Conservation (phyloP, 257 asterid genomes). For the Avicennia marina region DNA sequence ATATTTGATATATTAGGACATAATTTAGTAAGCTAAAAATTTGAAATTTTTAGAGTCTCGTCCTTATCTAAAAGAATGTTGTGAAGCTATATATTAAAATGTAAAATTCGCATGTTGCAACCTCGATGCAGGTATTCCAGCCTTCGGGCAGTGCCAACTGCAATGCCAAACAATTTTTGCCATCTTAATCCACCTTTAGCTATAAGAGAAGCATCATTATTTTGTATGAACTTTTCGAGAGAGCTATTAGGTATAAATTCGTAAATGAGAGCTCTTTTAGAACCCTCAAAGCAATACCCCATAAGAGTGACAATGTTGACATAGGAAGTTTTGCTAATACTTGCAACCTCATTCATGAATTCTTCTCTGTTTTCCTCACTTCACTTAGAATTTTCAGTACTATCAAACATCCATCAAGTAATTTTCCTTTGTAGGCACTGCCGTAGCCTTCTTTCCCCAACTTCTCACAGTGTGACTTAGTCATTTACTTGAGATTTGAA, state of each 20-base stretch:
- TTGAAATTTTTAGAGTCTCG: constrained; percentile 32
- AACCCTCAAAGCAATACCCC: constrained; percentile 37
- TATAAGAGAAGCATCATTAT: background rate
- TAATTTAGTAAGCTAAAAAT: constrained; percentile 36
- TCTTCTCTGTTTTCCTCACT: constrained; percentile 24
- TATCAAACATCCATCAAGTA: constrained; percentile 17
- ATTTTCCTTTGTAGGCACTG: constrained; percentile 31
- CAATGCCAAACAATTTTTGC: constrained; percentile 10
- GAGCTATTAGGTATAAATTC: constrained; percentile 44
- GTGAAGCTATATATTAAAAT: constrained; percentile 37
- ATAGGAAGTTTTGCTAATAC: constrained; percentile 41
- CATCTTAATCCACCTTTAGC: background rate
- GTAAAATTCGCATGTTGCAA: constrained; percentile 27
- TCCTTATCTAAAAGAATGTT: constrained; percentile 29
- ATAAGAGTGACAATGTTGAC: constrained; percentile 31
- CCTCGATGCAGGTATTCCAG: constrained; percentile 34
- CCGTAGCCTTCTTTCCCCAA: constrained; percentile 44
- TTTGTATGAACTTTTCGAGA: constrained; percentile 27
- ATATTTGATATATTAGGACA: constrained; percentile 25
- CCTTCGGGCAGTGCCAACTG: constrained; percentile 35
- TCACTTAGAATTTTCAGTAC: constrained; percentile 35
- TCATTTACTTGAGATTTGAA: constrained; percentile 25
- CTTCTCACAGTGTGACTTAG: constrained; percentile 18
- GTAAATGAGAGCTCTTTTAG: constrained; percentile 31
- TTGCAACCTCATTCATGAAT: constrained; percentile 40